Evolutionary conservation across 176 grass and related monocot species (phyloP).

Genomic region (Aegilops speltoides): DNA sequence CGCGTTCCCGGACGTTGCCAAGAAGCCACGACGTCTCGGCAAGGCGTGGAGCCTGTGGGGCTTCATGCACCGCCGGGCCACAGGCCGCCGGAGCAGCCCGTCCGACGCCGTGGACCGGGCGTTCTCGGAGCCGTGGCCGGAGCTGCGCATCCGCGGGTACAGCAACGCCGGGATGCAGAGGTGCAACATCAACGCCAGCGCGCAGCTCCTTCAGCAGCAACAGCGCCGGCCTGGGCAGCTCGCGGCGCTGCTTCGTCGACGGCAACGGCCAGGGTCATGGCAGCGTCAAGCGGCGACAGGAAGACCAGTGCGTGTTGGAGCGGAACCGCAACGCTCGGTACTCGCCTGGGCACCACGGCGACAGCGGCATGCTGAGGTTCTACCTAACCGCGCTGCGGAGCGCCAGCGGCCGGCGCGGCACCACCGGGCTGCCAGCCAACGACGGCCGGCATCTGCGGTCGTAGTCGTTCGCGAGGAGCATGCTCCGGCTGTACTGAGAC

Average conservation of each 20-base stretch:
- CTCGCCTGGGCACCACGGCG: conserved; percentile 48
- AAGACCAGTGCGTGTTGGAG: conserved; percentile 59
- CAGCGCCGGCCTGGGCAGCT: conserved; percentile 54
- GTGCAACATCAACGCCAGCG: conserved; percentile 66
- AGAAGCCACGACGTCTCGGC: not conserved
- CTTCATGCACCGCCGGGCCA: conserved; percentile 69
- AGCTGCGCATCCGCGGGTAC: conserved; percentile 38
- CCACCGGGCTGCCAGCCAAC: conserved; percentile 2
- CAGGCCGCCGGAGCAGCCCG: conserved; percentile 35
- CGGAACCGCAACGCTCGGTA: conserved; percentile 76
- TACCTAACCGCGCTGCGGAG: no score
- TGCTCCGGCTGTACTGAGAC: conserved; percentile 76
- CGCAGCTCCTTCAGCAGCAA: conserved; percentile 89
- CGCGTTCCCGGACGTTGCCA: no score
- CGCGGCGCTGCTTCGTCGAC: conserved; percentile 33
- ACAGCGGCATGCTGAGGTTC: no score
- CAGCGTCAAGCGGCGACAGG: conserved; percentile 36
- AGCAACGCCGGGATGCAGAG: conserved; percentile 54
- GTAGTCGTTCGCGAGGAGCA: conserved; percentile 62
- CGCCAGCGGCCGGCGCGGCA: conserved; percentile 46
- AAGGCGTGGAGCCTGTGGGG: conserved; percentile 87
- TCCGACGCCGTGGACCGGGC: conserved; percentile 38
- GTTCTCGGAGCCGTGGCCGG: conserved; percentile 67
- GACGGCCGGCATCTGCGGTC: conserved; percentile 53
- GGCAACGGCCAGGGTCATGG: no score